Evolutionary conservation across 78 protist genomes (phyloP).

Genomic region (Dictyostelium capitatum): DNA sequence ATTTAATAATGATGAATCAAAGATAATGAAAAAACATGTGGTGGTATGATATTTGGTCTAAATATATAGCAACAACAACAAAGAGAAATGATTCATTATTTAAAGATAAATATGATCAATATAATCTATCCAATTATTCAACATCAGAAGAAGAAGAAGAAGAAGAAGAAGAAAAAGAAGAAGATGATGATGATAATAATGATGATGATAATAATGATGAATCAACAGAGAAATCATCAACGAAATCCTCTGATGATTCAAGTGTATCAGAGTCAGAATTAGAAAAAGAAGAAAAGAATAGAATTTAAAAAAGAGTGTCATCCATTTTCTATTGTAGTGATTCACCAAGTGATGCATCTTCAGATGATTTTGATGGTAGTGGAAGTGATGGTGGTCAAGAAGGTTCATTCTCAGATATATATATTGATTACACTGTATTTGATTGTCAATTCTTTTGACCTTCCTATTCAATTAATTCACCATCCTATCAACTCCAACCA

Average conservation of each 20-base stretch:
- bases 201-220: not conserved
- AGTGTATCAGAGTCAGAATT: not conserved
- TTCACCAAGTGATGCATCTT: not conserved
- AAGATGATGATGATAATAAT: not conserved
- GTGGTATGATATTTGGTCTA: too few species aligned
- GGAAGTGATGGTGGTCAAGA: constrained; percentile 4
- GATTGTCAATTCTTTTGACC: not conserved
- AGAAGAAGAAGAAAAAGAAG: not conserved
- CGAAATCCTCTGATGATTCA: not conserved
- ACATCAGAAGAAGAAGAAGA: not conserved
- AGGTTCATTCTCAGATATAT: not conserved
- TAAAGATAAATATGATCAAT: too few species aligned
- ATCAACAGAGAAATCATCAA: not conserved
- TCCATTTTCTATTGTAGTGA: not conserved
- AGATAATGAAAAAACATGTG: too few species aligned
- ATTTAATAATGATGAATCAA: too few species aligned
- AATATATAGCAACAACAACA: too few species aligned
- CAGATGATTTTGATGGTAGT: not conserved
- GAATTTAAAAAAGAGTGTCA: not conserved
- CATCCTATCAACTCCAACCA: not conserved
- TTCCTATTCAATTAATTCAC: not conserved
- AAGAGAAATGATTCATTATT: too few species aligned
- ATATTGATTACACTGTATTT: not conserved
- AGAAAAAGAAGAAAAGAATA: not conserved
- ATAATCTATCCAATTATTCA: too few species aligned